Base-by-base conservation (phyloP, 1,139 yeast genomes). In the Petasospora fabianii region DNA sequence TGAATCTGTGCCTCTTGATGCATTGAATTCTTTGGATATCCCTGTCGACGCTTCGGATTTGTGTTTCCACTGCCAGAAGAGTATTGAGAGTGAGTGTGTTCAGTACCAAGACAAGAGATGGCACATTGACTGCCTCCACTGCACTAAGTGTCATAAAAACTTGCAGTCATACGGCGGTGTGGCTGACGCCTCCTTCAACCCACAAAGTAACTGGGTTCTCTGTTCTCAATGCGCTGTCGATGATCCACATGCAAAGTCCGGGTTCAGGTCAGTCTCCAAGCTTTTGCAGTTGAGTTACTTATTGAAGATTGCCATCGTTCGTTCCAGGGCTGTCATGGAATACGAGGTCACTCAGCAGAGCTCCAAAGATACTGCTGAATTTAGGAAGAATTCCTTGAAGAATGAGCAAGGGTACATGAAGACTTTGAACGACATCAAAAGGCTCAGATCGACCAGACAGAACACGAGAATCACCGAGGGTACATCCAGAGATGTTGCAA, bases 61-160 rank as follows among this genome's bases (percentile, higher is more conserved):
- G 10, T 92, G 99, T 62, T 64, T 66, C 17, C 58, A 61, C 3
- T 92, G 98, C 60, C 68, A 70, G 5, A 76, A 79, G 55, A 81
- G 90, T 50, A 84, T 92, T 34, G 97, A 94, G 60, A 94, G 81
- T 51, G 73, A 75, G 18, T 90, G 97, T 63, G 68, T 80, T 12
- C 73, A 73, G 40, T 75, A 68, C 49, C 74, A 73, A 5, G 77
- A 77, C 33, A 65, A 70, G 38, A 74, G 96, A 51, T 92, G 97
- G 97, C 98, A 92, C 57, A 46, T 69, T 14, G 68, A 73, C 32
- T 92, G 98, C 62, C 72, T 88, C 43, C 56, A 58, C 8, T 90
- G 97, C 54, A 58, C 74, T 0, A 60, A 56, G 9, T 84, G 95
- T 55, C 56, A 60, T 4, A 66, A 68, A 28, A 44, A 46, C 1